Conservation (phyloP, 1,139 yeast species). For the Candida buenavistaensis region DNA sequence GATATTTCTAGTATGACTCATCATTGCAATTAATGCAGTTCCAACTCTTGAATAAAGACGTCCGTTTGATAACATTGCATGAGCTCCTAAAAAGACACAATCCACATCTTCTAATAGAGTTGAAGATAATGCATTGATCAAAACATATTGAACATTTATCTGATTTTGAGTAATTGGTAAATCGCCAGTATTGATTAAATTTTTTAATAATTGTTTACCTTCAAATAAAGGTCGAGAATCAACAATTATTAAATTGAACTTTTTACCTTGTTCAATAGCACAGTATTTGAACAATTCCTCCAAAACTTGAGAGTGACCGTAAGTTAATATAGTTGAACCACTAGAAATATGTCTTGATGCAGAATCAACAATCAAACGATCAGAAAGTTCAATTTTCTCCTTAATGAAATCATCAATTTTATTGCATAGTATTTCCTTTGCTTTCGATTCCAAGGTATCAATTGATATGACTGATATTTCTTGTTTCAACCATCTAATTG, state of each 20-base stretch:
- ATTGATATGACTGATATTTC: constrained; percentile 79
- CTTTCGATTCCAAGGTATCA: constrained; percentile 69
- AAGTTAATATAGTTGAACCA: constrained; percentile 81
- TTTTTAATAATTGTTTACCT: constrained; percentile 74
- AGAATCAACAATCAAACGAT: constrained; percentile 74
- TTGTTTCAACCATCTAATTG: constrained; percentile 95
- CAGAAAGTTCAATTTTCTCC: constrained; percentile 85
- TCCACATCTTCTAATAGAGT: constrained; percentile 79
- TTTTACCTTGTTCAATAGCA: constrained; percentile 56
- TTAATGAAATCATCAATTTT: constrained; percentile 78
- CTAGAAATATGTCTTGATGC: constrained; percentile 77
- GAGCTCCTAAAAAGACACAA: constrained; percentile 92
- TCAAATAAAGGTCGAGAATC: constrained; percentile 97
- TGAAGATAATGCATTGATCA: constrained; percentile 77
- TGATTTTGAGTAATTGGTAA: constrained; percentile 36
- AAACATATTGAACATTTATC: constrained; percentile 56
- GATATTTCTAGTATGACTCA: constrained; percentile 82
- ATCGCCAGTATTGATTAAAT: constrained; percentile 36
- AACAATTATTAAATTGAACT: constrained; percentile 79
- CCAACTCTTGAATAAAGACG: constrained; percentile 92
- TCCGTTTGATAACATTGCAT: constrained; percentile 95
- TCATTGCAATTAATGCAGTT: constrained; percentile 90
- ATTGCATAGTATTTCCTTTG: constrained; percentile 64
- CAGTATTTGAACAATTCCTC: constrained; percentile 75
- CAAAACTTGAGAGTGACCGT: constrained; percentile 85